Evolutionary conservation across 345 rosid genomes (phyloP), one percentile per base, ranked within the genome.

Genomic region (Camelina hispida): DNA sequence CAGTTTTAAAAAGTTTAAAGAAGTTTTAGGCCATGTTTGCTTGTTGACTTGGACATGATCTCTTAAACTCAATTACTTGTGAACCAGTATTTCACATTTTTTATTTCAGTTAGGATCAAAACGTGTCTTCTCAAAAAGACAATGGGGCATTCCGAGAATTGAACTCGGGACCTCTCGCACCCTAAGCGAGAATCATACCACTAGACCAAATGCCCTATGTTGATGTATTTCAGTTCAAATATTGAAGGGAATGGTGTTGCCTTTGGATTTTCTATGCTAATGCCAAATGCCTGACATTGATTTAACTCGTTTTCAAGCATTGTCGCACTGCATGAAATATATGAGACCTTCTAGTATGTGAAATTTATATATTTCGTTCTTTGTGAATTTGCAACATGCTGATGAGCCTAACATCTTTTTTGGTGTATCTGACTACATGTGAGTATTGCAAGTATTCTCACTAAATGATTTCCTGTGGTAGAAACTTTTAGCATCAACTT

Each of bases 161-260:
- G 72, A 74, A 74, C 73, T 66, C 78, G 73, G 73, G 78, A 74
- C 67, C 78, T 74, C 73, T 74, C 78, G 37, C 78, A 66, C 73
- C 78, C 73, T 58, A 74, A 74, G 78, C 78, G 78, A 74, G 78
- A 74, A 74, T 74, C 78, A 74, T 74, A 74, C 78, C 78, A 74
- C 78, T 74, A 74, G 59, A 74, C 78, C 58, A 73, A 73, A 65
- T 56, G 71, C 78, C 77, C 71, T 0, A 4, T 72, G 76, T 7
- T 69, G 4, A 56, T 69, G 55, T 28, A 18, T 1, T 40, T 40
- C 48, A 62, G 48, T 12, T 60, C 16, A 60, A 60, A 38, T 12
- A 38, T 11, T 60, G 22, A 57, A 34, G 23, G 28, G 28, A 37
- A 55, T 25, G 18, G 18, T 59, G 65, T 37, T 60, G 30, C 47